Conservation (phyloP, 1,139 yeast genomes). For the Saccharomyces hybrid region DNA sequence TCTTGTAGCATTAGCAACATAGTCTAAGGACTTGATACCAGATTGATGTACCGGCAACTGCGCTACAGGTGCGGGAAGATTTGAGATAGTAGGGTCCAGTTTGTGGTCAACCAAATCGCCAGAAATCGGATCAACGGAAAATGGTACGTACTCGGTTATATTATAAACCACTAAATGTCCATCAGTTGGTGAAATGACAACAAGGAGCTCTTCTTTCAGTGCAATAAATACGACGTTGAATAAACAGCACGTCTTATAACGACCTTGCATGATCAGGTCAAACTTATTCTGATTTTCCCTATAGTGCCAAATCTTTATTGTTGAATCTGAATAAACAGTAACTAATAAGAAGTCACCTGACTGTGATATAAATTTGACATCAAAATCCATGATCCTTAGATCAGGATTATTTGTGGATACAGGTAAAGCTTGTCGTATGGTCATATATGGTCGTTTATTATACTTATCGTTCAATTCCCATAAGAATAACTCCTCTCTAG, state of each 20-base stretch:
- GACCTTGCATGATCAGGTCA: slow-evolving; percentile 38
- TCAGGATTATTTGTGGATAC: slow-evolving; percentile 58
- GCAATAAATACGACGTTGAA: slow-evolving; percentile 48
- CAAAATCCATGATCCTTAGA: slow-evolving; percentile 82
- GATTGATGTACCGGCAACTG: slow-evolving; percentile 61
- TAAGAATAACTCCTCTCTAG: slow-evolving; percentile 77
- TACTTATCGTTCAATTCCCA: slow-evolving; percentile 52
- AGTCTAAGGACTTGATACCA: slow-evolving; percentile 55
- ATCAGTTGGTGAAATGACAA: slow-evolving; percentile 70
- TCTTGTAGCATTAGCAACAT: slow-evolving; percentile 15
- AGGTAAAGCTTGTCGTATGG: slow-evolving; percentile 39
- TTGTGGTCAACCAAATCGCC: not conserved
- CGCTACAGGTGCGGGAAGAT: not conserved
- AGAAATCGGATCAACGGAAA: slow-evolving; percentile 6
- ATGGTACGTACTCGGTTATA: slow-evolving; percentile 31
- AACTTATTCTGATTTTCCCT: slow-evolving; percentile 36
- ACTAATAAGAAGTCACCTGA: slow-evolving; percentile 41
- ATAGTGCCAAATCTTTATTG: slow-evolving; percentile 58
- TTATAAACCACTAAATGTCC: slow-evolving; percentile 66
- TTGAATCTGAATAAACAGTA: slow-evolving; percentile 80
- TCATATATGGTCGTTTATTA: slow-evolving; percentile 37
- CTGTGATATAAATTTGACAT: slow-evolving; percentile 33
- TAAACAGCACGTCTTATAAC: slow-evolving; percentile 69
- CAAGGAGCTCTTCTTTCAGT: slow-evolving; percentile 28
- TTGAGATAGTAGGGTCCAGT: not conserved